phyloP scores from a whole-genome alignment of 108 stramenopile species.

The Cyclotella sp. region DNA sequence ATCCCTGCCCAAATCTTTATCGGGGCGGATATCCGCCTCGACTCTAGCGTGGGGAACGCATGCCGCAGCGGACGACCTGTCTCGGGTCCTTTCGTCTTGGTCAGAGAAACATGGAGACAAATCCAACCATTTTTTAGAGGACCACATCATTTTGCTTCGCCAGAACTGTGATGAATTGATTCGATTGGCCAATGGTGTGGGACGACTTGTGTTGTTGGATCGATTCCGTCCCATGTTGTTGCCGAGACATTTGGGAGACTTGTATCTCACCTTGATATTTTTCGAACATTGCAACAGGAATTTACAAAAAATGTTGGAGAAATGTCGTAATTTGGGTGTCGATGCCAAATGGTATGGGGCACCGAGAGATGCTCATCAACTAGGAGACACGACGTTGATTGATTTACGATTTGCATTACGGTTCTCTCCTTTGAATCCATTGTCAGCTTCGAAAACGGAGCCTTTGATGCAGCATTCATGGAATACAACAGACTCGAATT shows the following conservation, averaged over 20 bases:
- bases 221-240: slow-evolving; percentile 89
- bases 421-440: slow-evolving; percentile 19
- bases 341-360: background rate
- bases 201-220: slow-evolving; percentile 75
- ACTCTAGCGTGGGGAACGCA: slow-evolving; percentile 56
- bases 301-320: slow-evolving; percentile 24
- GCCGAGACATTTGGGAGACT: slow-evolving; percentile 79
- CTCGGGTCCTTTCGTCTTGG: background rate
- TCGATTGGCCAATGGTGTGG: slow-evolving; percentile 24
- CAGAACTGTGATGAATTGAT: slow-evolving; percentile 43
- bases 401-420: slow-evolving; percentile 23
- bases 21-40: slow-evolving; percentile 67
- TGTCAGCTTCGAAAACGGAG: too few species aligned
- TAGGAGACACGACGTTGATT: slow-evolving; percentile 5
- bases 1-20: slow-evolving; percentile 72
- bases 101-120: too few species aligned
- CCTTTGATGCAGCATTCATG: too few species aligned
- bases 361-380: background rate
- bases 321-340: background rate
- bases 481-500: too few species aligned
- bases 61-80: slow-evolving; percentile 13
- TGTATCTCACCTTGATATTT: slow-evolving; percentile 73
- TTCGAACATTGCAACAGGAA: slow-evolving; percentile 48
- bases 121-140: background rate
- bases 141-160: slow-evolving; percentile 5